Evolutionary conservation across 2,329 filamentous ascomycete species (phyloP).

Genomic region (Aureobasidium mangrovei): DNA sequence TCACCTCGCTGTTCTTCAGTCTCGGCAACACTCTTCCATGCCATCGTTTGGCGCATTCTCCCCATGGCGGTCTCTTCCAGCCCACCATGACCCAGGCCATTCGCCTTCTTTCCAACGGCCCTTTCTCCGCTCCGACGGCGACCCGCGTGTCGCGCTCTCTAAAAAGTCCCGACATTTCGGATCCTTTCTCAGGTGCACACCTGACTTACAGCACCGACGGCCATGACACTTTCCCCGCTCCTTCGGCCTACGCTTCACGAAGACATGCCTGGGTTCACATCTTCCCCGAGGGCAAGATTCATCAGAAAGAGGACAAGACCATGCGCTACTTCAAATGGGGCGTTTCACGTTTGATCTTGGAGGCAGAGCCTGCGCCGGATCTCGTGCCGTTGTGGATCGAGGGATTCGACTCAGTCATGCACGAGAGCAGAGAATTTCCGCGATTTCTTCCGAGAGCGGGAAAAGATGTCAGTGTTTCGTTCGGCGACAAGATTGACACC

Average conservation of each 20-base stretch:
- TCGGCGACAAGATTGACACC: slow-evolving; percentile 68
- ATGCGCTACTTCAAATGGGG: slow-evolving; percentile 99
- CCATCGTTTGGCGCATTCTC: slow-evolving; percentile 70
- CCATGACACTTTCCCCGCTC: slow-evolving; percentile 57
- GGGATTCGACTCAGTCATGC: slow-evolving; percentile 80
- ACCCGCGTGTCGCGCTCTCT: background rate
- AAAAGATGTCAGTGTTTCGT: slow-evolving; percentile 61
- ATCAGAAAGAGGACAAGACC: slow-evolving; percentile 68
- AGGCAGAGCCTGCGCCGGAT: slow-evolving; percentile 77
- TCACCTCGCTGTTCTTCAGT: slow-evolving; percentile 70
- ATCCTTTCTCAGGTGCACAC: slow-evolving; percentile 47
- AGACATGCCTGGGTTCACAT: slow-evolving; percentile 84
- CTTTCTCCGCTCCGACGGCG: slow-evolving; percentile 7
- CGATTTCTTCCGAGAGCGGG: slow-evolving; percentile 69
- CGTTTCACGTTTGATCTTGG: slow-evolving; percentile 79
- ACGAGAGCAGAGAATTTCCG: slow-evolving; percentile 70
- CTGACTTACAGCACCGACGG: slow-evolving; percentile 59
- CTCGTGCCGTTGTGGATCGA: slow-evolving; percentile 93
- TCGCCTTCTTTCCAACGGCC: slow-evolving; percentile 59
- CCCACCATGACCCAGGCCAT: slow-evolving; percentile 81
- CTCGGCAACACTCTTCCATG: slow-evolving; percentile 85
- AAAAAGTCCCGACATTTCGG: slow-evolving; percentile 30
- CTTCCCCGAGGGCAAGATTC: slow-evolving; percentile 90
- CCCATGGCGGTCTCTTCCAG: slow-evolving; percentile 78
- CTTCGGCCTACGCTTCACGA: slow-evolving; percentile 61